Evolutionary conservation across 2,329 filamentous ascomycete genomes (phyloP).

Genomic region (Erysiphe pulchra): DNA sequence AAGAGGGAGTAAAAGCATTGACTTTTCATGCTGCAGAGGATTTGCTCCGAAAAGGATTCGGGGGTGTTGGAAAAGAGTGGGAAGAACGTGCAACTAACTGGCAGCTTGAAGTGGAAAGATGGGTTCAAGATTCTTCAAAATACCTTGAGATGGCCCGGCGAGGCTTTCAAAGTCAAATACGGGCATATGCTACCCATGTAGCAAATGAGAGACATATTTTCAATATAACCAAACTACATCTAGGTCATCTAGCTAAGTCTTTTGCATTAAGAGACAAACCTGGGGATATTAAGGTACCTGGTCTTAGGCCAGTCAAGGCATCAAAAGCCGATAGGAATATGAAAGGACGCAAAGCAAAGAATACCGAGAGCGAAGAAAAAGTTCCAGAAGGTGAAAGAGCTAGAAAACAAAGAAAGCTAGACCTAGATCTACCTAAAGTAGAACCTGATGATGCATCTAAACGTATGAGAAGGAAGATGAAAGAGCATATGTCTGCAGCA

Average conservation of each 20-base stretch:
- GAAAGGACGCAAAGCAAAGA: slow-evolving; percentile 14
- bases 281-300: slow-evolving; percentile 42
- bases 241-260: slow-evolving; percentile 83
- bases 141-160: slow-evolving; percentile 59
- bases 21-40: slow-evolving; percentile 36
- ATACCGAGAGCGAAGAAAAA: slow-evolving; percentile 14
- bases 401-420: slow-evolving; percentile 15
- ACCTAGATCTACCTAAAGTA: slow-evolving; percentile 16
- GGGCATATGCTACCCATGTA: slow-evolving; percentile 85
- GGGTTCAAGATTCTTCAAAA: slow-evolving; percentile 34
- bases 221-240: slow-evolving; percentile 71
- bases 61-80: slow-evolving; percentile 26
- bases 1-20: slow-evolving; percentile 35
- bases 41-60: slow-evolving; percentile 39
- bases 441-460: slow-evolving; percentile 31
- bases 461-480: slow-evolving; percentile 38
- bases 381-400: slow-evolving; percentile 13
- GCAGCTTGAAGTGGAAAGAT: slow-evolving; percentile 39
- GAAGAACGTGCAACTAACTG: slow-evolving; percentile 40
- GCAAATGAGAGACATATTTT: slow-evolving; percentile 67
- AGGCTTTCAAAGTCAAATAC: slow-evolving; percentile 75
- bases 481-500: slow-evolving; percentile 27
- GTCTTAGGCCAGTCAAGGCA: slow-evolving; percentile 17
- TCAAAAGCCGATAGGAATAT: slow-evolving; percentile 17
- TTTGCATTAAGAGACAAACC: slow-evolving; percentile 79